Evolutionary conservation across 352 stramenopile genomes (phyloP).

Genomic region (Pythium oligandrum): DNA sequence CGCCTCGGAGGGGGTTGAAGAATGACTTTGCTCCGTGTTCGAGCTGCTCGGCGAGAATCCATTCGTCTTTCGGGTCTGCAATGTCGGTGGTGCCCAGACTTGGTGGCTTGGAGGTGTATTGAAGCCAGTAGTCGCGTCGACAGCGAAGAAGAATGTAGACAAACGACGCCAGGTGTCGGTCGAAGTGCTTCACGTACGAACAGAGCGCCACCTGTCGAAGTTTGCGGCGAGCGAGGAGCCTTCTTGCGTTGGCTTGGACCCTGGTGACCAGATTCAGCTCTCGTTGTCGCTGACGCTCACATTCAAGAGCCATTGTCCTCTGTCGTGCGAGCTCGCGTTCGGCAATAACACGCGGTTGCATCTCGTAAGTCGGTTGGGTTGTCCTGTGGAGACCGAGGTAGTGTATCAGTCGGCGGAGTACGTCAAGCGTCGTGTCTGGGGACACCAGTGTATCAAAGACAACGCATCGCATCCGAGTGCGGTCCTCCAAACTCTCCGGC

Average conservation of each 20-base stretch:
- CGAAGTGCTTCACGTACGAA: slow-evolving; percentile 44
- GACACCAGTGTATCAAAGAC: slow-evolving; percentile 3
- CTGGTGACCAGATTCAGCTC: slow-evolving; percentile 17
- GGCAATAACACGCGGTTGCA: slow-evolving; percentile 36
- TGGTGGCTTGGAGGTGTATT: slow-evolving; percentile 27
- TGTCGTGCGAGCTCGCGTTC: slow-evolving; percentile 2
- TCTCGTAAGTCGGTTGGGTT: slow-evolving; percentile 22
- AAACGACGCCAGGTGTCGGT: slow-evolving; percentile 20
- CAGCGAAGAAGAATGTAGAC: slow-evolving; percentile 36
- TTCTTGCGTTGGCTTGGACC: slow-evolving; percentile 31
- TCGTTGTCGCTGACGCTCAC: slow-evolving; percentile 3
- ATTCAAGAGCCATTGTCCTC: too few species aligned
- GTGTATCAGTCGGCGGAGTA: slow-evolving; percentile 26
- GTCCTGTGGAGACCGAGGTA: slow-evolving; percentile 34
- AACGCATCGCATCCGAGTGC: too few species aligned
- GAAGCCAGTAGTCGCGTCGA: slow-evolving; percentile 5
- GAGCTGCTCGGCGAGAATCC: slow-evolving; percentile 11
- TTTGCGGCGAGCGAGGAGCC: slow-evolving; percentile 23
- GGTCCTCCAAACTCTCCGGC: too few species aligned
- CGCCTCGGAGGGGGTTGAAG: slow-evolving; percentile 40
- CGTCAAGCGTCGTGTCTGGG: neutral
- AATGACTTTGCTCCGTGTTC: slow-evolving; percentile 10
- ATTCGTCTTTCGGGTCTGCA: slow-evolving; percentile 37
- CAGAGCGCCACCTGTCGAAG: slow-evolving; percentile 33
- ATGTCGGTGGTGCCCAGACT: slow-evolving; percentile 48